Evolutionary conservation across 345 rosid species (phyloP), one percentile per base, ranked within the genome.

Genomic region (Hibiscus trionum): DNA sequence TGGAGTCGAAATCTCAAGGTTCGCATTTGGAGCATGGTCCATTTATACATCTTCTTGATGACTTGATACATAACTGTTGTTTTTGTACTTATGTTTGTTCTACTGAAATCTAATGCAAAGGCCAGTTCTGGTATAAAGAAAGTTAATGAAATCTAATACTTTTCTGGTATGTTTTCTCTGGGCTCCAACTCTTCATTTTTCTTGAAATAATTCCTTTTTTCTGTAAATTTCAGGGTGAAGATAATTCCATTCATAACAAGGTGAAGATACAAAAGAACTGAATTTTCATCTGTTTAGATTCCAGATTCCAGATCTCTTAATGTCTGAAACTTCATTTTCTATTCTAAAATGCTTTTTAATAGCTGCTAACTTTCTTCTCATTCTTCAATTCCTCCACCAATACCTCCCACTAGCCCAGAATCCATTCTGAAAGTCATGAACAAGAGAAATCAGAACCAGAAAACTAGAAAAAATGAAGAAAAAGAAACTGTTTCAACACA

Each of bases 351-450:
- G 57, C 8, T 15, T n/a, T 55, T 7, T 55, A 19, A 2, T 35
- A 26, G 57, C 12, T 66, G 57, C 27, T 66, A 14, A 27, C 35
- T 14, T 66, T 26, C 4, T 31, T 2, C 1, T 31, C 72, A 10
- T 52, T 57, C 14, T 77, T 81, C 79, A 86, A 77, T 58, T 86
- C 85, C 90, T 89, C 97, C 93, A 91, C 74, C 89, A 70, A 74
- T 91, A 91, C 76, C 83, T 84, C 44, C 97, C 98, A 66, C 92
- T 93, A 2, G 98, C 88, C 98, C 93, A 93, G 73, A 93, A 91
- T 66, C 87, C 97, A 62, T 84, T 80, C 76, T 78, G 84, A 58
- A 81, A 31, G 46, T 57, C 62, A 69, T 53, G 21, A 70, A 66
- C 14, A 52, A 3, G 14, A 69, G 12, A 47, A 73, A 49, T 67